Conservation (phyloP, 306 rosid genomes). For the Mimosa pudica region DNA sequence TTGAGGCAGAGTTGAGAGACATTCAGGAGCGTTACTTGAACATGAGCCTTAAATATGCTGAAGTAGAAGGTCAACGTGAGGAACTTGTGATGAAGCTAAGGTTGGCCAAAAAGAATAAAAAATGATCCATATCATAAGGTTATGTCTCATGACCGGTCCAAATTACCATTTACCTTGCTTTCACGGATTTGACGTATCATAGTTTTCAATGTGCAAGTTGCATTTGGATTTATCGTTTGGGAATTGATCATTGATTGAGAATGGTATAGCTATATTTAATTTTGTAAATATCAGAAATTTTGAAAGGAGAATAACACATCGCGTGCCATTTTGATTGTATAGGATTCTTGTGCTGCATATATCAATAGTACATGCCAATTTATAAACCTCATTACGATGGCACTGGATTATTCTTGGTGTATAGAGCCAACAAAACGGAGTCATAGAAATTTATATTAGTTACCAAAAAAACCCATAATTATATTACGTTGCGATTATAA, state of each 20-base stretch:
- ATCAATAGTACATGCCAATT: not conserved
- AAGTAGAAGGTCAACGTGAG: slow-evolving; percentile 90
- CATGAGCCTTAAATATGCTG: slow-evolving; percentile 95
- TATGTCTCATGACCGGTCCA: not conserved
- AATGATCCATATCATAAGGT: slow-evolving; percentile 67
- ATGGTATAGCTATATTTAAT: slow-evolving; percentile 25
- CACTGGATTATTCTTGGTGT: too few species aligned
- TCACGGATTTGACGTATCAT: slow-evolving; percentile 36
- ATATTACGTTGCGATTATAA: too few species aligned
- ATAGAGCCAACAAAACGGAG: too few species aligned
- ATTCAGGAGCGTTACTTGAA: slow-evolving; percentile 77
- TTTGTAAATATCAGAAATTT: slow-evolving; percentile 49
- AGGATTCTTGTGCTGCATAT: not conserved
- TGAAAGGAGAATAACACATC: slow-evolving; percentile 37
- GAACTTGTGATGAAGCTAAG: slow-evolving; percentile 91
- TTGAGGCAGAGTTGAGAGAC: slow-evolving; percentile 86
- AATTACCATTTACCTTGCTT: slow-evolving; percentile 33
- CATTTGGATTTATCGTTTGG: slow-evolving; percentile 23
- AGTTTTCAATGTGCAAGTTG: slow-evolving; percentile 30
- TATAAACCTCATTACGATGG: not conserved
- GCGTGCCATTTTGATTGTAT: slow-evolving; percentile 29
- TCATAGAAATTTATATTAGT: too few species aligned
- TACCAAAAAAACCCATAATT: too few species aligned
- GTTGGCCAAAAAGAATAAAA: slow-evolving; percentile 45
- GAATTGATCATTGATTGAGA: slow-evolving; percentile 31